Evolutionary conservation across 352 stramenopile species (phyloP), one percentile per base, ranked within the genome.

Genomic region (Phytophthora cryptogea): DNA sequence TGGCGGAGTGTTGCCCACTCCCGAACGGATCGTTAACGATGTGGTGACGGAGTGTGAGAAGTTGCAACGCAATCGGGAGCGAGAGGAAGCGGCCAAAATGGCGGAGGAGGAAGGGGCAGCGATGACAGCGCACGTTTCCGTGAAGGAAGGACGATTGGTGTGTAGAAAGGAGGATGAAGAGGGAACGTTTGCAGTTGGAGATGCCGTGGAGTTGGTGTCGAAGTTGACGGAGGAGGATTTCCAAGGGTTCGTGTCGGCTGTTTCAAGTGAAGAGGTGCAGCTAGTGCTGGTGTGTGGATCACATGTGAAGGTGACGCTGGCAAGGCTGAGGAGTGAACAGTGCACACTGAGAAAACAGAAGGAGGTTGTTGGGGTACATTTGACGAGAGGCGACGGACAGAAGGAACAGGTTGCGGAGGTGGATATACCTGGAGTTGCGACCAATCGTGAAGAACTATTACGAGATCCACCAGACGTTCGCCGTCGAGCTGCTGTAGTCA

Each of bases 211-310:
- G 23, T 48, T 92, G 14, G 56, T 47, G 33, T 90, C 80, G 2
- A 51, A 33, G 11, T 50, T 89, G 28, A 78, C 72, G 3, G 80
- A 86, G 17, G 74, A 89, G 49, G 78, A 88, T 42, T 84, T 92
- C 20, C 57, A 86, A 48, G 83, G 83, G 7, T 81, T 82, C 42
- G 64, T 92, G 35, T 49, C 67, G 8, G 63, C 17, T 2, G 54
- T 90, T 47, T 44, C 67, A 16, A 50, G 36, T 8, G 59, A 74
- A 1, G 57, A 74, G 13, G 49, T 92, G 8, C 67, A 68, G 5
- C 27, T 92, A 20, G 39, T 74, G 58, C 66, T 92, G 14, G 50
- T 87, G 16, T 89, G 83, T 57, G 83, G 80, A 27, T 72, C 76
- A 2, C 55, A 59, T 11, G 56, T 68, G 6, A 44, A 49, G 7